phyloP scores from a whole-genome alignment of 176 grass and related monocot species.

The Chloris gayana region DNA sequence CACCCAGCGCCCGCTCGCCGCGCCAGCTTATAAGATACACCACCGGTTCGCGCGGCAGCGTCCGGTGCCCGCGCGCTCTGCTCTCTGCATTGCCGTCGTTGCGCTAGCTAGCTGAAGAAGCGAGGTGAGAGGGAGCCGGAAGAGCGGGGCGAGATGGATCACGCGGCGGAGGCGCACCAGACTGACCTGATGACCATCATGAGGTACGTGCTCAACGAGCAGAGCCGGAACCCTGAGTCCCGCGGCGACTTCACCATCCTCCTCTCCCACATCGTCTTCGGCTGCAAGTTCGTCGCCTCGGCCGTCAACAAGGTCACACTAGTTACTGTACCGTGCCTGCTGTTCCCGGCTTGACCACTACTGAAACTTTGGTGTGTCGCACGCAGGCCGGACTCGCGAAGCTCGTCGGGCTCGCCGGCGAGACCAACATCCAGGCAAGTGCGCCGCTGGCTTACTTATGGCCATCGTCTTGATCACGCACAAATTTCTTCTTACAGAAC shows the following conservation, averaged over 20 bases:
- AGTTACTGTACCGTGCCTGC: neutral
- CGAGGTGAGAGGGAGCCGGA: neutral
- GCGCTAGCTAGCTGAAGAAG: neutral
- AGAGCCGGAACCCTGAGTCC: conserved; percentile 73
- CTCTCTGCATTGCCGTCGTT: neutral
- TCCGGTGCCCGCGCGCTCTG: neutral
- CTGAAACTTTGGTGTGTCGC: neutral
- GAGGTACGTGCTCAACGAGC: conserved; percentile 94
- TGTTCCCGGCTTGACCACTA: neutral
- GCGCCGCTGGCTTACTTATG: fast-evolving
- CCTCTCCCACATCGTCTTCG: conserved; percentile 96
- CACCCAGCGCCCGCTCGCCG: neutral
- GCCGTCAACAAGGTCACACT: conserved; percentile 79
- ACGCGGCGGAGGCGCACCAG: conserved; percentile 72
- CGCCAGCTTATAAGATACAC: neutral
- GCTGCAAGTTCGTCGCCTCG: conserved; percentile 97
- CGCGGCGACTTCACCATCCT: conserved; percentile 97
- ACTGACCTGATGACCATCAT: conserved; percentile 99
- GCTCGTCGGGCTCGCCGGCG: conserved; percentile 85
- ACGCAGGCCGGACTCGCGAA: conserved; percentile 85
- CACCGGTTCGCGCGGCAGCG: neutral
- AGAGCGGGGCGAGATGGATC: conserved; percentile 62
- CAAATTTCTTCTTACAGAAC: neutral
- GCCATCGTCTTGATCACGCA: neutral
- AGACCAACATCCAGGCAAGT: conserved; percentile 91